These are phyloP conservation scores for Puccinia coronata DNA, from an alignment of 1,284 basidiomycete species.

Conservation along the genomic window DNA sequence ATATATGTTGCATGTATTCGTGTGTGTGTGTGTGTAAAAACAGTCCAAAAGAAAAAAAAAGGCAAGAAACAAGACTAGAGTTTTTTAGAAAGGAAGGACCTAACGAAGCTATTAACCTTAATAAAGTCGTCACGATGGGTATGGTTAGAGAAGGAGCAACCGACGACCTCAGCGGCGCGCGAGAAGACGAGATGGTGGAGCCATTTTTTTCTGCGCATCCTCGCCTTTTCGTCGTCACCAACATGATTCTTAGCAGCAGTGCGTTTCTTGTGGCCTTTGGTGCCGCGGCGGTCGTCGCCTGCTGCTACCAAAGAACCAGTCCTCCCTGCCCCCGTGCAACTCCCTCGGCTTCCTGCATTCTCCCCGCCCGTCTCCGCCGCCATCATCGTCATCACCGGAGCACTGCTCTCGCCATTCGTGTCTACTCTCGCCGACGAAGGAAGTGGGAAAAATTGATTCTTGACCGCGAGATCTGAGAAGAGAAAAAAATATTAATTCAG, in stretches of 20 bases:
- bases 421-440: not conserved
- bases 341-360: no score
- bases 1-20: no score
- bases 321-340: no score
- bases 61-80: not conserved
- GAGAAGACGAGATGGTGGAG: not conserved
- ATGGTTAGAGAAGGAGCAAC: constrained; percentile 3
- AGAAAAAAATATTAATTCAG: not conserved
- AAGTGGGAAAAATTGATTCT: constrained; percentile 15
- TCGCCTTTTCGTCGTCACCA: no score
- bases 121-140: not conserved
- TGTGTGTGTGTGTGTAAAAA: no score
- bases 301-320: not conserved
- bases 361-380: no score
- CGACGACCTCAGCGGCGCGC: not conserved
- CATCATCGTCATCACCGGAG: no score
- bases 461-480: constrained; percentile 7
- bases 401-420: not conserved
- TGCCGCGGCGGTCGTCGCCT: not conserved
- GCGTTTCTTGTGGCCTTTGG: no score
- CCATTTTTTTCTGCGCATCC: no score
- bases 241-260: no score
- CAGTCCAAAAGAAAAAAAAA: not conserved
- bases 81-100: not conserved
- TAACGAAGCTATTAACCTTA: not conserved